Evolutionary conservation across 805 yeast genomes (phyloP), one percentile per base, ranked within the genome.

Genomic region (Isabelozyma pseudorhagii): DNA sequence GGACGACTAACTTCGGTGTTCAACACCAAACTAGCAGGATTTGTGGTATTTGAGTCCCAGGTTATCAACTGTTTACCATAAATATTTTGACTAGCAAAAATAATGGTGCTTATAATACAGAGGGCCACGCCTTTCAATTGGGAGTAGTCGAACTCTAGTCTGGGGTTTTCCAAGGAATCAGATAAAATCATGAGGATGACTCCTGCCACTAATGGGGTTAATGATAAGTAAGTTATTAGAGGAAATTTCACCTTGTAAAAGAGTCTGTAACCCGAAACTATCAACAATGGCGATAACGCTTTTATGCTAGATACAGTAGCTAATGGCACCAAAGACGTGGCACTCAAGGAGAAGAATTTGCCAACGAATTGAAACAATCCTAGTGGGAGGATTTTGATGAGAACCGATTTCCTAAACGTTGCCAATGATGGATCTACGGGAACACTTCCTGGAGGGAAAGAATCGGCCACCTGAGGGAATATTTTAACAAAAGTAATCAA

Each of bases 21-120:
- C 36, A 68, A 48, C 5, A 63, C 72, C 47, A 68, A 56, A 39
- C 65, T 57, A 1, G 62, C 61, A 3, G 72, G 68, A 27, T 57
- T 55, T 3, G 49, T 46, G 13, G 57, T 61, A 47, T 66, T 68
- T 8, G 56, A 59, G 67, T 38, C 92, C 75, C 75, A 69, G 1
- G 74, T 89, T 53, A 90, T 80, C 39, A 91, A 83, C 54, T 83
- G 85, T 68, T 91, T 91, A 38, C 94, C 91, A 66, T 89, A 90
- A 42, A 91, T 87, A 62, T 90, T 90, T 61, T 90, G 96, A 2
- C 84, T 80, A 5, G 93, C 96, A 71, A 91, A 90, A 15, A 89
- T 81, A 7, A 87, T 63, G 45, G 92, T 79, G 4, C 94, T 82
- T 29, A 82, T 51, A 8, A 85, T 68, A 10, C 96, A 93, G 60